Evolutionary conservation across 306 rosid genomes (phyloP).

Genomic region (Cicer bijugum): DNA sequence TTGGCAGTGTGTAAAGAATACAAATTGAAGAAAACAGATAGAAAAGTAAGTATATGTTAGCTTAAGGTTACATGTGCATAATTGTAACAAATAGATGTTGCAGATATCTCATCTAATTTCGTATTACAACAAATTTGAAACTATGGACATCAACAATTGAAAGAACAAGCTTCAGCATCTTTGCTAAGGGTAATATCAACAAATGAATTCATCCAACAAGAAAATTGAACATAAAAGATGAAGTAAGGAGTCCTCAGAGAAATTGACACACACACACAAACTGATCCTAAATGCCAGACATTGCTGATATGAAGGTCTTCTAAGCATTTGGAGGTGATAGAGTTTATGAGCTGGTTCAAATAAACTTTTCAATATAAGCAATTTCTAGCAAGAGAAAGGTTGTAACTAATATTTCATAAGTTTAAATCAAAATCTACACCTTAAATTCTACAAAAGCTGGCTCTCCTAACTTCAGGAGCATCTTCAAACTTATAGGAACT

Average conservation of each 20-base stretch:
- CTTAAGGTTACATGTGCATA: constrained; percentile 11
- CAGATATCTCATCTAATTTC: constrained; percentile 14
- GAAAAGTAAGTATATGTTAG: constrained; percentile 13
- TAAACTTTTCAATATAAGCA: constrained; percentile 13
- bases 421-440: not conserved
- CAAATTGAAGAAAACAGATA: not conserved
- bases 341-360: not conserved
- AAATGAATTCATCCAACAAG: not conserved
- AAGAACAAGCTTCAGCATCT: constrained; percentile 8
- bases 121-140: constrained; percentile 13
- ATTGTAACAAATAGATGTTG: constrained; percentile 33
- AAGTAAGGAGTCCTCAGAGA: constrained; percentile 3
- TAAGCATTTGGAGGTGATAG: not conserved
- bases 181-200: not conserved
- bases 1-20: constrained; percentile 5
- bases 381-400: not conserved
- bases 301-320: constrained; percentile 34
- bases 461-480: not conserved
- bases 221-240: constrained; percentile 9
- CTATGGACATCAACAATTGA: constrained; percentile 18
- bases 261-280: not conserved
- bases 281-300: constrained; percentile 8
- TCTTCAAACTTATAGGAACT: not conserved
- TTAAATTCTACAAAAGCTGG: not conserved
- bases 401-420: constrained; percentile 6